Percentiles rank a stretch among this genome's conserved stretches.
These are phyloP conservation scores for Crucibulum laeve DNA, from an alignment of 768 basidiomycete species.

Conservation along the genomic window DNA sequence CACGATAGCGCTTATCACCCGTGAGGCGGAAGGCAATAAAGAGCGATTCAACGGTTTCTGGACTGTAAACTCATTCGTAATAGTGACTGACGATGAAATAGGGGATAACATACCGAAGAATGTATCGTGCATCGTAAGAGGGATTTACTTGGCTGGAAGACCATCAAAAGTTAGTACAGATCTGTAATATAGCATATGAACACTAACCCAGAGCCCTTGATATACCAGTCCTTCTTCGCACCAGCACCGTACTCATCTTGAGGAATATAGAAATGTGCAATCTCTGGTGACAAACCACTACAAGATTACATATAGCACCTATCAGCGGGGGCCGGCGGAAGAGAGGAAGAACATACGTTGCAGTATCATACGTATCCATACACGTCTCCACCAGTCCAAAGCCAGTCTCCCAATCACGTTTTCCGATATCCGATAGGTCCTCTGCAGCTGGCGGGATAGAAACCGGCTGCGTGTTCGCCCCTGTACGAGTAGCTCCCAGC, in stretches of 20 bases:
- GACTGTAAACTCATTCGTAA: conserved; percentile 35
- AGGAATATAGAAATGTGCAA: conserved; percentile 73
- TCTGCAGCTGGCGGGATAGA: conserved; percentile 61
- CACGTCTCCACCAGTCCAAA: conserved; percentile 84
- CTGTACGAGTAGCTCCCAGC: conserved; percentile 75
- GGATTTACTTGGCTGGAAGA: conserved; percentile 24
- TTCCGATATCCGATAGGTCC: conserved; percentile 57
- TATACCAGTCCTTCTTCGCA: conserved; percentile 76
- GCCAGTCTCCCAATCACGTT: conserved; percentile 80
- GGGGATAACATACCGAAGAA: conserved; percentile 57
- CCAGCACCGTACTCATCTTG: conserved; percentile 44
- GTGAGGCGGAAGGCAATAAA: conserved; percentile 90
- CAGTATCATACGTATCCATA: conserved; percentile 76
- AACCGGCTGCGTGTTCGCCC: conserved; percentile 40
- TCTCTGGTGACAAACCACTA: conserved; percentile 86
- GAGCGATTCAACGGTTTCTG: conserved; percentile 91
- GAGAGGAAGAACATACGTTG: conserved; percentile 53
- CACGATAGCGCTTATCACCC: conserved; percentile 75
- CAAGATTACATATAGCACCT: conserved; percentile 1
- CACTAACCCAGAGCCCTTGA: conserved; percentile 66
- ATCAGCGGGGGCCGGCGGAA: no score
- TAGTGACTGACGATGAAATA: background rate
- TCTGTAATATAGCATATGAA: background rate
- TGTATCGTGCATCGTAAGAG: conserved; percentile 87
- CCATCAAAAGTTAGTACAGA: background rate